A percentile compares a stretch with the other conserved stretches of the same genome.
Conservation (phyloP, 345 rosid genomes). For the Moricandia arvensis region DNA sequence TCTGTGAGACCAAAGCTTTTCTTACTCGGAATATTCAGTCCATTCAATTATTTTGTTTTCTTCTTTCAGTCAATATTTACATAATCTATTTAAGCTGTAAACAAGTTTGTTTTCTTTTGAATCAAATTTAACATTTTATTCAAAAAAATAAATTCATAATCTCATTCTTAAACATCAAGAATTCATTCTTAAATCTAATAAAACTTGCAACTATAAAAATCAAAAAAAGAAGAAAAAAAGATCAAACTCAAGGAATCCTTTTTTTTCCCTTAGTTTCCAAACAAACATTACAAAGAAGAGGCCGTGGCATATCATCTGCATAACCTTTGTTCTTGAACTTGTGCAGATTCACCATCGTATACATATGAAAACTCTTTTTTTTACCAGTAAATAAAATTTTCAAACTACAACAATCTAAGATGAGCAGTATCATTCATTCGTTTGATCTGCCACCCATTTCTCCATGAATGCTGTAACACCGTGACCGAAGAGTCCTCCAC, state of each 20-base stretch:
- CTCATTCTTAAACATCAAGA: not conserved
- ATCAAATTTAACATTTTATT: too few relatives aligned
- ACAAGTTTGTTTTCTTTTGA: too few relatives aligned
- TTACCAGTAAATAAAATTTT: constrained; percentile 3
- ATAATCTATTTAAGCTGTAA: too few relatives aligned
- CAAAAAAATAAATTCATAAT: too few relatives aligned
- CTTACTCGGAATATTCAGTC: not conserved
- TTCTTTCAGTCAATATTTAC: not conserved
- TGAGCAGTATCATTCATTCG: constrained; percentile 83
- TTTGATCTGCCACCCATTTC: constrained; percentile 91
- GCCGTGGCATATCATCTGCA: constrained; percentile 19
- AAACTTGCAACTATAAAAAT: not conserved
- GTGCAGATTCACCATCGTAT: constrained; percentile 18
- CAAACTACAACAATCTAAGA: constrained; percentile 73
- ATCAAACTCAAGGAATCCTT: constrained; percentile 31
- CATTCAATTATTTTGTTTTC: not conserved
- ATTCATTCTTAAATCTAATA: not conserved
- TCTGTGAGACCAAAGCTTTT: constrained; percentile 18
- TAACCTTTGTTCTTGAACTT: constrained; percentile 13
- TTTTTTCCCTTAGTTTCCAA: not conserved
- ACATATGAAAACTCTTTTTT: not conserved
- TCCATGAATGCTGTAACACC: constrained; percentile 77
- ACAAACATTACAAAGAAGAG: constrained; percentile 23
- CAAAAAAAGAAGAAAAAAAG: constrained; percentile 17
- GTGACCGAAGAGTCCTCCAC: constrained; percentile 92